These are phyloP conservation scores for Amanita pallidorosea DNA, from an alignment of 768 basidiomycete genomes.

Conservation along the genomic window DNA sequence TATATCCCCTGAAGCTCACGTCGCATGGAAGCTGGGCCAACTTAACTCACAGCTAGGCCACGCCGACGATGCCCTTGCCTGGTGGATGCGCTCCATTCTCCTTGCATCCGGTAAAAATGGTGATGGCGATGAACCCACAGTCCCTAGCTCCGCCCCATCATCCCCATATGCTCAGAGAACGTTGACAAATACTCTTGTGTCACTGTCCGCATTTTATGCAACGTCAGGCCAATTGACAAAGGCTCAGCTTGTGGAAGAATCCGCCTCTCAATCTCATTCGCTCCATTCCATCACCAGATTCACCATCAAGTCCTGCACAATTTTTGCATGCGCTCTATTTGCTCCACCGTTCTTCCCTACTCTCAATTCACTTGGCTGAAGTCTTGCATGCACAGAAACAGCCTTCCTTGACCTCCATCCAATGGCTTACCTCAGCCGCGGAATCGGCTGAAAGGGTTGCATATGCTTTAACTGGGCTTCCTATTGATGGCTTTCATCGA, in stretches of 20 bases:
- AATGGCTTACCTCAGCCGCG: conserved; percentile 50
- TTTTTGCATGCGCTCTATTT: conserved; percentile 55
- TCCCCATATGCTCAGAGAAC: conserved; percentile 58
- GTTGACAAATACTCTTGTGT: conserved; percentile 49
- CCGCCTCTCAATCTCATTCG: conserved; percentile 44
- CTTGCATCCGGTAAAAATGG: conserved; percentile 26
- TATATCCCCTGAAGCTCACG: conserved; percentile 31
- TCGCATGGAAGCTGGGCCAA: conserved; percentile 61
- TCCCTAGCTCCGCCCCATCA: conserved; percentile 32
- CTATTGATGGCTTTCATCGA: conserved; percentile 23
- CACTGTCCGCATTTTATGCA: conserved; percentile 64
- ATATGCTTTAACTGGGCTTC: conserved; percentile 34
- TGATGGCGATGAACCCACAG: background rate
- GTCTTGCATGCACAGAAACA: conserved; percentile 43
- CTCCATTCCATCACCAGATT: conserved; percentile 36
- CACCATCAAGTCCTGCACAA: conserved; percentile 41
- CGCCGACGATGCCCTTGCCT: conserved; percentile 40
- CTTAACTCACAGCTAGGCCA: conserved; percentile 46
- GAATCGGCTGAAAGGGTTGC: conserved; percentile 60
- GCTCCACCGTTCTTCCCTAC: conserved; percentile 62
- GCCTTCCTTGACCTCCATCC: conserved; percentile 34
- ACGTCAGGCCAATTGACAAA: conserved; percentile 41
- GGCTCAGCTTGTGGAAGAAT: conserved; percentile 48
- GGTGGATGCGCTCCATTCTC: conserved; percentile 57
- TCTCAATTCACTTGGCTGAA: conserved; percentile 67